phyloP scores from a whole-genome alignment of 495 filamentous ascomycete species.

The Thozetella sp. region DNA sequence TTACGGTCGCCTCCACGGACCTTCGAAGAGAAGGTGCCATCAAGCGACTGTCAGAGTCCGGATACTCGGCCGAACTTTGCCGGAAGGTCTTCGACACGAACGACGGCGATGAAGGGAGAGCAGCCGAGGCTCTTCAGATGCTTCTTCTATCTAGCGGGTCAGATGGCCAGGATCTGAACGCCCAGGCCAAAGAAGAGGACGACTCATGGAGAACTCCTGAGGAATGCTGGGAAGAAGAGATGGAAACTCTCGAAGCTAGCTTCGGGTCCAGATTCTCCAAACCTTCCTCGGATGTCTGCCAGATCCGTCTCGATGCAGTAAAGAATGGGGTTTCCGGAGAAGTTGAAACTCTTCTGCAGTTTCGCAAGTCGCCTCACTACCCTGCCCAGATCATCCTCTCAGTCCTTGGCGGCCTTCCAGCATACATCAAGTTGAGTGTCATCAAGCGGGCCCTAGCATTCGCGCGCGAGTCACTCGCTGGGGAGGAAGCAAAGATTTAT shows the following conservation, averaged over 20 bases:
- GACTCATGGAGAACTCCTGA: conserved; percentile 45
- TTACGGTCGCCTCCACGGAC: conserved; percentile 80
- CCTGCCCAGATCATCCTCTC: conserved; percentile 78
- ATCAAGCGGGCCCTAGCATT: conserved; percentile 75
- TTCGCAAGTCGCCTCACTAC: conserved; percentile 62
- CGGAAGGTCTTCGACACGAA: conserved; percentile 68
- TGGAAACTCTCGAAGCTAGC: conserved; percentile 77
- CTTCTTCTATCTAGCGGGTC: conserved; percentile 58
- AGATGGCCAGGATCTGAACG: conserved; percentile 4
- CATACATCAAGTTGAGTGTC: conserved; percentile 89
- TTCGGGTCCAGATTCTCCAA: conserved; percentile 67
- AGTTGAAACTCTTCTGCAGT: conserved; percentile 47
- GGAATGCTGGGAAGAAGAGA: conserved; percentile 83
- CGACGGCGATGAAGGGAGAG: conserved; percentile 71
- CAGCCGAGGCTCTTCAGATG: conserved; percentile 77
- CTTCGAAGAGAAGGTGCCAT: conserved; percentile 76
- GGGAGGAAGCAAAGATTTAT: conserved; percentile 84
- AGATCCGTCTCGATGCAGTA: conserved; percentile 56
- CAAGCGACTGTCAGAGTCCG: conserved; percentile 77
- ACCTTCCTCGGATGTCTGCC: conserved; percentile 59
- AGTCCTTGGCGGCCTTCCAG: conserved; percentile 70
- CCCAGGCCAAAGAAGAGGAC: conserved; percentile 21
- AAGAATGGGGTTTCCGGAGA: conserved; percentile 40
- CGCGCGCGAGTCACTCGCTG: conserved; percentile 66
- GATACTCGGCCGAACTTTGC: conserved; percentile 85